These are phyloP conservation scores for Globisporangium barbulae DNA, from an alignment of 352 stramenopile genomes.

Conservation along the genomic window DNA sequence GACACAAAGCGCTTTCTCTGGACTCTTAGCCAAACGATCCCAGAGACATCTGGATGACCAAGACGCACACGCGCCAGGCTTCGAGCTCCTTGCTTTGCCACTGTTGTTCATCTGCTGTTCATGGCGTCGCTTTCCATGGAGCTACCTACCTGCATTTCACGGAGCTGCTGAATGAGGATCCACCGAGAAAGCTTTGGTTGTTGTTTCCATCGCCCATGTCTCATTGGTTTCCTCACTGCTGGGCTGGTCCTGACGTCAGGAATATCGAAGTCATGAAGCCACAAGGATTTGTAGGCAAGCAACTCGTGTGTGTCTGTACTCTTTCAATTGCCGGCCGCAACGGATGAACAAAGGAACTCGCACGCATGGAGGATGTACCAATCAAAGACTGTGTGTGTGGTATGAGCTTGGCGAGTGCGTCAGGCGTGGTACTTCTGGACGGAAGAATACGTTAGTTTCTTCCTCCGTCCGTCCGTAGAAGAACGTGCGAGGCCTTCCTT, in stretches of 20 bases:
- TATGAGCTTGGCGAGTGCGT: background rate
- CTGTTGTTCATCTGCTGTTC: background rate
- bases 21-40: background rate
- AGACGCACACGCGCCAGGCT: background rate
- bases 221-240: background rate
- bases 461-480: too few relatives aligned
- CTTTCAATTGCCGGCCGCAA: background rate
- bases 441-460: background rate
- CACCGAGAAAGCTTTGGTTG: background rate
- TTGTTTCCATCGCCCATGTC: background rate
- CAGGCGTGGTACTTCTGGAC: background rate
- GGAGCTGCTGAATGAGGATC: background rate
- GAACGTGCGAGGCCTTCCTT: too few relatives aligned
- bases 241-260: background rate
- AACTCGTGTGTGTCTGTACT: background rate
- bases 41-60: background rate
- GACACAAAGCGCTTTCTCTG: background rate
- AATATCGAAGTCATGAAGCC: background rate
- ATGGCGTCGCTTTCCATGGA: background rate
- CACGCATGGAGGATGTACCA: background rate
- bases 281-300: background rate
- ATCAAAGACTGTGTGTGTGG: background rate
- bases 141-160: background rate
- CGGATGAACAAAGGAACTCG: background rate
- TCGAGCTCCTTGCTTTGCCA: background rate